Base-by-base conservation (phyloP, 106 monocot genomes). In the Hemerocallis citrina region DNA sequence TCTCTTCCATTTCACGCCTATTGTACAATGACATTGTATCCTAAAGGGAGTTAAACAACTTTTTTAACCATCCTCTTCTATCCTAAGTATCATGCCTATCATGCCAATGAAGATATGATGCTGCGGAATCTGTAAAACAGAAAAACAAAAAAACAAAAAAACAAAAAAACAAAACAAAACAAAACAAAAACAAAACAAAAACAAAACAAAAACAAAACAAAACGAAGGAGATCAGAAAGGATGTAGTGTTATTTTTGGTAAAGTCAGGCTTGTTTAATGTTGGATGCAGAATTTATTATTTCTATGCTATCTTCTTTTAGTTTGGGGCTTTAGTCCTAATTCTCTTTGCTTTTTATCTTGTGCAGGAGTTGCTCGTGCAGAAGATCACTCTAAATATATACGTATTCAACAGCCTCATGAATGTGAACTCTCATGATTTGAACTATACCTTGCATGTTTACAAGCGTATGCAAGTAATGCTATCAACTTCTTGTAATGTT, bases 341-440 rank as follows among this genome's bases (percentile, higher is more conserved):
- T 31, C 10, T 34, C 2, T 67, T 66, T 55, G 37, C 46, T 20
- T 21, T 30, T 64, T 35, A 46, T 67, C 27, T 67, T 6, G 70
- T 72, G 76, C 78, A 93, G 93, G 93, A 81, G 34, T 65, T 94
- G 72, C 77, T 94, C 56, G 62, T 77, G 47, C 57, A 71, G 62
- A 79, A 79, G 69, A 70, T 94, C 54, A 77, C 55, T 52, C 93
- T 79, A 52, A 94, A 94, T 70, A 65, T 72, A 44, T 80, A 77
- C 61, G 77, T 89, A 44, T 77, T 94, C 75, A 94, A 94, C 79
- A 94, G 93, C 79, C 74, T 94, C 47, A 89, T 93, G 93, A 93
- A 89, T 68, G 89, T 83, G 63, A 93, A 93, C 80, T 69, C 82
- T 16, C 89, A 89, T 85, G 89, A 89, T 47, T 72, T 89, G 72